A percentile compares a stretch with the other conserved stretches of the same genome.
Evolutionary conservation across 2,329 filamentous ascomycete species (phyloP).

Genomic region (Fusarium mundagurra): DNA sequence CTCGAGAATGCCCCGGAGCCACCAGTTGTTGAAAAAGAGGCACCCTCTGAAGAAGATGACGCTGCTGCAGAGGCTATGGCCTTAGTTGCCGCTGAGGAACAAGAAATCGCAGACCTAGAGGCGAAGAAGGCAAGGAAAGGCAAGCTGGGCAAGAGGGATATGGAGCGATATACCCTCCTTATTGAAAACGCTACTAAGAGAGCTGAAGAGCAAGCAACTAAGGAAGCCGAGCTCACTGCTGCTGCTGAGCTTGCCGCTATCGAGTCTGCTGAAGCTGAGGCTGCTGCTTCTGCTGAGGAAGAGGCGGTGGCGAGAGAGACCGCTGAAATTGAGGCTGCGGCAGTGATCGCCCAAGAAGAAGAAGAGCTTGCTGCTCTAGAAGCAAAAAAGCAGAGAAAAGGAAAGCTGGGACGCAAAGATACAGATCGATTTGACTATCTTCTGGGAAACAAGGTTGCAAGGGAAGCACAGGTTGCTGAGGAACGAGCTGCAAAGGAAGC

Average conservation of each 20-base stretch:
- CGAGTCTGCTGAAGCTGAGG: slow-evolving; percentile 28
- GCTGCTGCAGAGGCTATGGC: slow-evolving; percentile 29
- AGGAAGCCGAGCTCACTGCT: slow-evolving; percentile 27
- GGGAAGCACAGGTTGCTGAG: slow-evolving; percentile 44
- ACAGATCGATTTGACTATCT: slow-evolving; percentile 29
- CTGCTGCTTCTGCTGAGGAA: slow-evolving; percentile 22
- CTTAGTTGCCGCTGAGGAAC: slow-evolving; percentile 45
- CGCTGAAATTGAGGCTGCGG: slow-evolving; percentile 23
- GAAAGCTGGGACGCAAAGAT: slow-evolving; percentile 38
- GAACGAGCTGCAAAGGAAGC: slow-evolving; percentile 45
- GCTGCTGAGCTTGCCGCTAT: slow-evolving; percentile 25
- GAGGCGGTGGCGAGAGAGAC: slow-evolving; percentile 29
- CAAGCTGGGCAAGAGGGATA: slow-evolving; percentile 56
- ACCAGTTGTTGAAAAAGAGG: slow-evolving; percentile 26
- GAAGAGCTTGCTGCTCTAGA: slow-evolving; percentile 33
- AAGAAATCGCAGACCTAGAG: slow-evolving; percentile 53
- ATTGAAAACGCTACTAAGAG: slow-evolving; percentile 48
- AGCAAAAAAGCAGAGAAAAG: slow-evolving; percentile 37
- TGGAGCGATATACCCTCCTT: slow-evolving; percentile 55
- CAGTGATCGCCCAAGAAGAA: slow-evolving; percentile 26
- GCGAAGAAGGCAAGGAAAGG: slow-evolving; percentile 62
- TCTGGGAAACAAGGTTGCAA: slow-evolving; percentile 26
- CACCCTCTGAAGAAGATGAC: slow-evolving; percentile 22
- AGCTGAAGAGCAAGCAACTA: slow-evolving; percentile 45
- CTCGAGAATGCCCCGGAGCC: slow-evolving; percentile 22